Evolutionary conservation across 2,329 filamentous ascomycete species (phyloP).

Genomic region (Ustulina deusta): DNA sequence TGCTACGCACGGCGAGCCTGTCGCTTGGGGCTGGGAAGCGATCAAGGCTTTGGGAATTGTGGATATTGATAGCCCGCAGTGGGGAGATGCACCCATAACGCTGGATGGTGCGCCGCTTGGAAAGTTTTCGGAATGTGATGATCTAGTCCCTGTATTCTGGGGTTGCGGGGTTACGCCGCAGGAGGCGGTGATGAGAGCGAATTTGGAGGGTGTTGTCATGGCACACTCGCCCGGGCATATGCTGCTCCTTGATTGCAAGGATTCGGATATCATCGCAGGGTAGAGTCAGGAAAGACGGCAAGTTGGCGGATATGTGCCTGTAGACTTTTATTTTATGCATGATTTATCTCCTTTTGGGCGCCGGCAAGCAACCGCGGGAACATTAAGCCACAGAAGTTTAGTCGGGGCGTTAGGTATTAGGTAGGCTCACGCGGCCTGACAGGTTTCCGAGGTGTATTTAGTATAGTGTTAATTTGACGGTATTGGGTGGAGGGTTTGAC

Average conservation of each 20-base stretch:
- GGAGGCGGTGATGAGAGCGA: slow-evolving; percentile 69
- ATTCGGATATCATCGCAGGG: slow-evolving; percentile 52
- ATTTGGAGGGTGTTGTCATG: slow-evolving; percentile 67
- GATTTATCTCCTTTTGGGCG: background rate
- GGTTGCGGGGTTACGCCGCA: slow-evolving; percentile 76
- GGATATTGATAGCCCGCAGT: slow-evolving; percentile 66
- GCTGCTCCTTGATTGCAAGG: slow-evolving; percentile 66
- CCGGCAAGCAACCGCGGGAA: background rate
- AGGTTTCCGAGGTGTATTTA: background rate
- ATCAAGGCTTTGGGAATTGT: slow-evolving; percentile 64
- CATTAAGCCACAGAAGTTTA: background rate
- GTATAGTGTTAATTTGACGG: background rate
- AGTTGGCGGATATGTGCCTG: background rate
- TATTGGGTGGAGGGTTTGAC: background rate
- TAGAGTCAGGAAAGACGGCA: background rate
- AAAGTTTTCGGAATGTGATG: slow-evolving; percentile 50
- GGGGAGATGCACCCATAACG: slow-evolving; percentile 64
- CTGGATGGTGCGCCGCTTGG: slow-evolving; percentile 55
- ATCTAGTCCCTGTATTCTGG: slow-evolving; percentile 69
- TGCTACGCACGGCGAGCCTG: slow-evolving; percentile 71
- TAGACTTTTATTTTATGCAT: background rate
- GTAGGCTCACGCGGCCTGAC: background rate
- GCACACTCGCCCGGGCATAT: slow-evolving; percentile 73
- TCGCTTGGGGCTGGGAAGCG: slow-evolving; percentile 74
- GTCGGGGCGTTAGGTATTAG: background rate